Base-by-base conservation (phyloP, 2,329 filamentous ascomycete species). In the Penicillium occitanis region DNA sequence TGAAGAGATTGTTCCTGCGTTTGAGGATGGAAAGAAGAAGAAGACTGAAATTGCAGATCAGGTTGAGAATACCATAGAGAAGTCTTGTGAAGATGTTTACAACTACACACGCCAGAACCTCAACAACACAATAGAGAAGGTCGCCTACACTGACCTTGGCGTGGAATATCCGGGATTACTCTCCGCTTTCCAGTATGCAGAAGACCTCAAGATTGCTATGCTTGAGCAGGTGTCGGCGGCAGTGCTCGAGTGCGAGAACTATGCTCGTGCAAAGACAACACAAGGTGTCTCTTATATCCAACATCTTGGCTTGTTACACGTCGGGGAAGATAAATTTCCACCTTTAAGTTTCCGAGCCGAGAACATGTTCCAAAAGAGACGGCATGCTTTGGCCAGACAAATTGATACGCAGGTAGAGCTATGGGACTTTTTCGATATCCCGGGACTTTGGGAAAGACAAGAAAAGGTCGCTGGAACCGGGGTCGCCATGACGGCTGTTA, bases 391-490 rank as follows among this genome's bases (percentile, higher is more conserved):
- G 48, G 93, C 92, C 5, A 88, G 92, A 69, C 90, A 96, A 74
- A 89, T 98, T 17, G 88, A 97, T 68, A 88, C 97, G 22, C 88
- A 95, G 63, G 91, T 95, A 3, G 93, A 99, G 74, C 72, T 97
- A 0, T 91, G 86, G 86, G 95, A 99, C 80, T 98, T 99, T 83
- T 91, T 99, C 73, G 95, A 99, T 77, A 84, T 93, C 77, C 85
- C 88, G 19, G 91, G 88, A 11, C 80, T 98, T 5, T 85, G 96
- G 81, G 92, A 97, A 74, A 86, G 89, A 63, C 94, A 98, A 76
- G 95, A 99, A 79, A 99, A 98, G 84, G 85, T 96, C 65, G 93
- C 94, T 5, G 92, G 94, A 46, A 96, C 93, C 2, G 91, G 95
- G 69, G 93, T 99, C 90, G 95, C 94, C 5, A 85, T 99, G 74